These are phyloP conservation scores for Trichoderma sp. DNA, from an alignment of 2,329 filamentous ascomycete genomes.

Conservation along the genomic window DNA sequence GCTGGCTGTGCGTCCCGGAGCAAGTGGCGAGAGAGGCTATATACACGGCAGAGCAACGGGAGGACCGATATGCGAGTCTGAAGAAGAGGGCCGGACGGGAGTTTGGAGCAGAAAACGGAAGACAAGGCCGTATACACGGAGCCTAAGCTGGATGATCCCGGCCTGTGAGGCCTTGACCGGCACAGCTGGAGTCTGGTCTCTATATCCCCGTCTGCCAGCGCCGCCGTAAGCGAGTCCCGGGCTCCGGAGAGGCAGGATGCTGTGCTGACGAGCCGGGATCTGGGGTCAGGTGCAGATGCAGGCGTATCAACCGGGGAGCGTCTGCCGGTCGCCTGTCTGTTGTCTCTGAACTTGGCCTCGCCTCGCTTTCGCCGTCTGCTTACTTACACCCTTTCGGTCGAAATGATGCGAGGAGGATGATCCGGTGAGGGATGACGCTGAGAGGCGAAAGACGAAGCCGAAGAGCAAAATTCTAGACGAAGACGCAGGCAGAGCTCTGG, in stretches of 20 bases:
- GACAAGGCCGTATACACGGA: not conserved
- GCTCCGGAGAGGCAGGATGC: not conserved
- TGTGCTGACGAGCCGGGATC: constrained; percentile 1
- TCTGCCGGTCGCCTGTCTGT: constrained; percentile 1
- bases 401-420: not conserved
- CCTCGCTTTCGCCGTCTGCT: not conserved
- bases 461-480: too few relatives aligned
- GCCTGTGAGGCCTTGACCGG: not conserved
- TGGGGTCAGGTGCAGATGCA: not conserved
- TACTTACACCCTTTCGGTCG: not conserved
- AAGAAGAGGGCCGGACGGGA: too few relatives aligned
- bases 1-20: not conserved
- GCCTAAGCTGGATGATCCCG: not conserved
- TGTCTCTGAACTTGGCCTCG: not conserved
- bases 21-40: not conserved
- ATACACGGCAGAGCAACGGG: not conserved
- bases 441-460: too few relatives aligned
- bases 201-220: not conserved
- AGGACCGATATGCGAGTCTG: not conserved
- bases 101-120: not conserved
- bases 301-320: not conserved
- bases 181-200: not conserved
- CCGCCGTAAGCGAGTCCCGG: constrained; percentile 10
- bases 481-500: too few relatives aligned
- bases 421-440: not conserved